These are phyloP conservation scores for Trametes gibbosa DNA, from an alignment of 768 basidiomycete genomes.

Conservation along the genomic window DNA sequence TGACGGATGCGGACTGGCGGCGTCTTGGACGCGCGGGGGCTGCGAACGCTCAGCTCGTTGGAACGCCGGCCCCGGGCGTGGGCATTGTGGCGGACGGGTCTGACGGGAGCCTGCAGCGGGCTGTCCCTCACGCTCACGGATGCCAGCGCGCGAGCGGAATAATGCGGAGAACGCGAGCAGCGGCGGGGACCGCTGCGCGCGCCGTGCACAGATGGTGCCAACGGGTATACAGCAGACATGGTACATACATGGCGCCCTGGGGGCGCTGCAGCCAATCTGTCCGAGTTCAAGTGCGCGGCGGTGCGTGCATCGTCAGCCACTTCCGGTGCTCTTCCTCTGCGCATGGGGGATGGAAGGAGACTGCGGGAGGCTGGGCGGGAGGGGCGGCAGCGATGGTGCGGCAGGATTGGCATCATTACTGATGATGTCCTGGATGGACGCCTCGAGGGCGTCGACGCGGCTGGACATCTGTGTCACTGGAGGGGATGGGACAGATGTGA, in stretches of 20 bases:
- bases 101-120: too few relatives aligned
- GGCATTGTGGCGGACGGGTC: too few relatives aligned
- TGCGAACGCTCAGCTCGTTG: not conserved
- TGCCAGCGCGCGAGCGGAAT: too few relatives aligned
- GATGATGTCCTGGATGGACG: slow-evolving; percentile 90
- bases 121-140: too few relatives aligned
- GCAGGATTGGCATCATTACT: slow-evolving; percentile 55
- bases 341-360: slow-evolving; percentile 42
- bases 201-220: not conserved
- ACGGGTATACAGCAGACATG: slow-evolving; percentile 12
- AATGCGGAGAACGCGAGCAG: too few relatives aligned
- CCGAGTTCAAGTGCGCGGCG: not conserved
- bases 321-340: slow-evolving; percentile 22
- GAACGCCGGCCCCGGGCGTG: too few relatives aligned
- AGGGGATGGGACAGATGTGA: slow-evolving; percentile 7
- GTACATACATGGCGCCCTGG: slow-evolving; percentile 11
- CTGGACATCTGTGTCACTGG: slow-evolving; percentile 94
- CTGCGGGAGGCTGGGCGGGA: slow-evolving; percentile 50
- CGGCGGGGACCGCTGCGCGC: not conserved
- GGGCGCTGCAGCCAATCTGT: not conserved
- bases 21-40: slow-evolving; percentile 2
- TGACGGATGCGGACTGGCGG: slow-evolving; percentile 1
- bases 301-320: slow-evolving; percentile 3
- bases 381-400: slow-evolving; percentile 30
- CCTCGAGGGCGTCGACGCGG: slow-evolving; percentile 86